These are phyloP conservation scores for Cylindrotheca closterium DNA, from an alignment of 108 stramenopile genomes.

Conservation along the genomic window DNA sequence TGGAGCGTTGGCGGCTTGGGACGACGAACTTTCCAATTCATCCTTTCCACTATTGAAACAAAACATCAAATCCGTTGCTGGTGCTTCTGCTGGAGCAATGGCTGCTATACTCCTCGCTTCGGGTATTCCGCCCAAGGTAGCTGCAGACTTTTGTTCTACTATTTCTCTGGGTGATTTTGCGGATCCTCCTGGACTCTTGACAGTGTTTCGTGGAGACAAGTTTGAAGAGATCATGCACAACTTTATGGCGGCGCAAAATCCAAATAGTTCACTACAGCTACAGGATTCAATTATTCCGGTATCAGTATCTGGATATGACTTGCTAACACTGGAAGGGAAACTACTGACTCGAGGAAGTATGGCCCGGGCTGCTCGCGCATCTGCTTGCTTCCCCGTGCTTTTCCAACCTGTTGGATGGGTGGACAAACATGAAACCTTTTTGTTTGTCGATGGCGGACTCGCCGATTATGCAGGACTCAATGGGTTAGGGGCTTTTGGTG, in stretches of 20 bases:
- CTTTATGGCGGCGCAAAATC: constrained; percentile 19
- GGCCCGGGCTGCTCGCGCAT: constrained; percentile 76
- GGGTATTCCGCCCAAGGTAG: constrained; percentile 53
- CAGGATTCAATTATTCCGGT: constrained; percentile 69
- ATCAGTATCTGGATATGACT: constrained; percentile 74
- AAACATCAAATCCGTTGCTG: constrained; percentile 49
- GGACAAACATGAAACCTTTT: constrained; percentile 7
- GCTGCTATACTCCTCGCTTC: constrained; percentile 73
- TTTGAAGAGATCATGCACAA: constrained; percentile 69
- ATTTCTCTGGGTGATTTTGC: constrained; percentile 54
- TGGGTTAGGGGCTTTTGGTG: constrained; percentile 33
- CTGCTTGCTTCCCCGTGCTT: constrained; percentile 74
- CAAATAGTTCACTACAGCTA: constrained; percentile 31
- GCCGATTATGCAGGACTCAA: constrained; percentile 55
- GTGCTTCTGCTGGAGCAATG: constrained; percentile 85
- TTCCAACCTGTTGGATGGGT: constrained; percentile 79
- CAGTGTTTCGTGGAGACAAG: constrained; percentile 54
- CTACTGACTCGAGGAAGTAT: constrained; percentile 57
- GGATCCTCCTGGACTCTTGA: constrained; percentile 57
- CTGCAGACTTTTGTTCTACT: constrained; percentile 49
- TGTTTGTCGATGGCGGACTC: constrained; percentile 75
- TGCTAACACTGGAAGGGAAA: constrained; percentile 42
- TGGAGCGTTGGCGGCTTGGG: constrained; percentile 62
- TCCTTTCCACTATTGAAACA: constrained; percentile 7
- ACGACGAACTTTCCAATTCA: constrained; percentile 37